phyloP scores from a whole-genome alignment of 2,329 filamentous ascomycete species.

The Pseudogymnoascus sp. region DNA sequence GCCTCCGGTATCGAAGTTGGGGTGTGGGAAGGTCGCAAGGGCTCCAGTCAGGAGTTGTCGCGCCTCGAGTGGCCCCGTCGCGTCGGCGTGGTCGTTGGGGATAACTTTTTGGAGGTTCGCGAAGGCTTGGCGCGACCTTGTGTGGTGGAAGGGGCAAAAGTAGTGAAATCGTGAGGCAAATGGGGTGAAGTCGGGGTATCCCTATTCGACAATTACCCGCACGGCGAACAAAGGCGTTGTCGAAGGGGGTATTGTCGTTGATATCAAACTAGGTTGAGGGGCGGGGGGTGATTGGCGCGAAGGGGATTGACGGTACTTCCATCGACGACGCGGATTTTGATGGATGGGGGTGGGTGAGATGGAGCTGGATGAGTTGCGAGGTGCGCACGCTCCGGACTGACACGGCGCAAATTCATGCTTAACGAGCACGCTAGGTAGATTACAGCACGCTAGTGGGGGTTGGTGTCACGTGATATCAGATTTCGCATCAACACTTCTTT shows the following conservation, averaged over 20 bases:
- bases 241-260: slow-evolving; percentile 8
- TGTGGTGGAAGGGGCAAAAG: not conserved
- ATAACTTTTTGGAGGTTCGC: slow-evolving; percentile 24
- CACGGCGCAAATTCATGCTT: slow-evolving; percentile 8
- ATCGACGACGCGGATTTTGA: slow-evolving; percentile 9
- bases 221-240: not conserved
- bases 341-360: slow-evolving; percentile 9
- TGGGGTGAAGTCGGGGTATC: not conserved
- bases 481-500: not conserved
- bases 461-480: not conserved
- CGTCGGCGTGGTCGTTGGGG: slow-evolving; percentile 26
- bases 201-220: not conserved
- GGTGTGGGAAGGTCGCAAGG: slow-evolving; percentile 9
- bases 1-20: slow-evolving; percentile 11
- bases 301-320: slow-evolving; percentile 8
- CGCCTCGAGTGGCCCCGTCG: slow-evolving; percentile 20
- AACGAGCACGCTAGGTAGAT: slow-evolving; percentile 6
- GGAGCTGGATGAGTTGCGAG: slow-evolving; percentile 8
- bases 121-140: slow-evolving; percentile 26
- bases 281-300: slow-evolving; percentile 7
- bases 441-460: not conserved
- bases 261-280: slow-evolving; percentile 11
- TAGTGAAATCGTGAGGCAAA: not conserved
- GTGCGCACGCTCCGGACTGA: not conserved
- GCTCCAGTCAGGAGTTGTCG: slow-evolving; percentile 16